Conservation (phyloP, 352 stramenopile genomes). For the Globisporangium splendens region DNA sequence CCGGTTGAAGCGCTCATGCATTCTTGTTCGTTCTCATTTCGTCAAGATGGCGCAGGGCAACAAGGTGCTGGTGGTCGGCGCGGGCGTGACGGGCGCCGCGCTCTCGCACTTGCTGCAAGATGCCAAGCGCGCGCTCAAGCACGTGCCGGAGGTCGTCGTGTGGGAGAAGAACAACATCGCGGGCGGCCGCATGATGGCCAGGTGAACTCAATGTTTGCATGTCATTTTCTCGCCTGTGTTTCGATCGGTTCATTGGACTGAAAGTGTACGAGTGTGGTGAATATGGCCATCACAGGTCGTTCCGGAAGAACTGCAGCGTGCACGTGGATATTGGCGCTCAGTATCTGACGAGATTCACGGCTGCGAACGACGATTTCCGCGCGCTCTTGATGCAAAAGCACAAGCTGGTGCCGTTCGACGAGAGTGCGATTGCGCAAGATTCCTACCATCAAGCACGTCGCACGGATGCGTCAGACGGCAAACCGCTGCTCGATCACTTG, state of each 20-base stretch:
- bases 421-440: slow-evolving; percentile 50
- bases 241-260: slow-evolving; percentile 4
- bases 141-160: slow-evolving; percentile 32
- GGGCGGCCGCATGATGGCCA: slow-evolving; percentile 62
- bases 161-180: slow-evolving; percentile 76
- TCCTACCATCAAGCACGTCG: slow-evolving; percentile 24
- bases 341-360: slow-evolving; percentile 54
- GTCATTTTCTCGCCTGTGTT: not conserved
- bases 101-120: slow-evolving; percentile 51
- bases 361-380: slow-evolving; percentile 50
- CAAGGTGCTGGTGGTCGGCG: slow-evolving; percentile 60
- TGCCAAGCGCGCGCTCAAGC: slow-evolving; percentile 15
- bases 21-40: slow-evolving; percentile 3
- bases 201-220: slow-evolving; percentile 18
- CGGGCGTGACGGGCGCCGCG: slow-evolving; percentile 54
- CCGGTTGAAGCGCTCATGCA: slow-evolving; percentile 5
- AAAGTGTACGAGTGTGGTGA: slow-evolving; percentile 1
- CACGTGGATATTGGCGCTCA: slow-evolving; percentile 70
- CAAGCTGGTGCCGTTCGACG: slow-evolving; percentile 38
- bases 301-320: slow-evolving; percentile 46
- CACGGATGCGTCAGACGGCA: not conserved
- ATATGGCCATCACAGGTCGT: slow-evolving; percentile 24
- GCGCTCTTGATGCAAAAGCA: slow-evolving; percentile 25
- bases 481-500: slow-evolving; percentile 30
- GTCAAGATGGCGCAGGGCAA: slow-evolving; percentile 18